Base-by-base conservation (phyloP, 1,139 yeast species). In the Wickerhamiella pararugosa region DNA sequence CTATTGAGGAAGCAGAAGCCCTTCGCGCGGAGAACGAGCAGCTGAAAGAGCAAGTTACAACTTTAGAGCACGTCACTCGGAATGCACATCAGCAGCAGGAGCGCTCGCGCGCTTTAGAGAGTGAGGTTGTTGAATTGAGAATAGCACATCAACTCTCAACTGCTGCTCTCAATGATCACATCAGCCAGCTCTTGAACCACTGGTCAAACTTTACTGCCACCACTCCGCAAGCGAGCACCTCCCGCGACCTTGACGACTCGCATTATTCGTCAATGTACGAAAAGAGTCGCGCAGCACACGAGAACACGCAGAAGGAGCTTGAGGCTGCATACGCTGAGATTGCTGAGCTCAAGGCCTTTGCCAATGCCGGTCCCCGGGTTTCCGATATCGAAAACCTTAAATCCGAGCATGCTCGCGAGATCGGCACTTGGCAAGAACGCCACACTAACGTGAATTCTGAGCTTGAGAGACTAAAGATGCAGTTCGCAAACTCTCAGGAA, bases 231-330 rank as follows among this genome's bases (percentile, higher is more conserved):
- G 43, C 32, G 27, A 26, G 21, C 2, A 27, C 33, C 9, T 41
- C 38, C 7, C 10, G 36, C 25, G 45, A 29, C 32, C 40, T 26
- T 42, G 43, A 34, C 37, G 41, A 34, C 40, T 43, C 35, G 29
- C 42, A 43, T 40, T 48, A 35, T 36, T 28, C 35, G n/a, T 37
- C 51, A 39, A 49, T 58, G 15, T 60, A 58, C 41, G 56, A 51
- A 40, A 32, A 53, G 10, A 63, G 60, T 42, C 52, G 51, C 47
- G 50, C 49, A n/a, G 63, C 63, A 1, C 53, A 60, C n/a, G 58
- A 51, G n/a, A 50, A 48, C 43, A 55, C 60, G 6, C 49, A 53
- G 1, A 41, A 37, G 15, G 57, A 58, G 28, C 50, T 58, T 4
- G 43, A 53, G 3, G 44, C 36, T 9, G 53, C 58, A 1, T 47